These are phyloP conservation scores for Ustilago sp. DNA, from an alignment of 1,284 basidiomycete species.

Conservation along the genomic window DNA sequence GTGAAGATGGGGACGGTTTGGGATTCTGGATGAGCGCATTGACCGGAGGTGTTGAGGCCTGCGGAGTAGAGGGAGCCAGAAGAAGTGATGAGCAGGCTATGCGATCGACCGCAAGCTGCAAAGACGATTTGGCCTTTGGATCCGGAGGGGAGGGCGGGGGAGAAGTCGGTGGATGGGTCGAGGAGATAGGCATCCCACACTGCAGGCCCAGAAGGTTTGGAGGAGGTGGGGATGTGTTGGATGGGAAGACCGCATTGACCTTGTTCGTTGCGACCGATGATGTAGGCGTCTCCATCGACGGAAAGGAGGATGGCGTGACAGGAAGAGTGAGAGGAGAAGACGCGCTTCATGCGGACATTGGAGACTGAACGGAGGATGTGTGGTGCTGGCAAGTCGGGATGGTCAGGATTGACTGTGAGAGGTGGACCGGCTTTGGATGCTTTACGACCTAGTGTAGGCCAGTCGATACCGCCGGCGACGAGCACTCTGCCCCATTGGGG, in stretches of 20 bases:
- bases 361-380: conserved; percentile 87
- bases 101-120: conserved; percentile 84
- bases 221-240: conserved; percentile 66
- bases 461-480: conserved; percentile 85
- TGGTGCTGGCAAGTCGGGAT: conserved; percentile 83
- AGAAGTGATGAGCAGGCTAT: conserved; percentile 84
- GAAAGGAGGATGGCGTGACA: conserved; percentile 57
- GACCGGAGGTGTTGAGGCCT: conserved; percentile 85
- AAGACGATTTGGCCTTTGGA: conserved; percentile 78
- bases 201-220: conserved; percentile 73
- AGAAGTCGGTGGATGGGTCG: conserved; percentile 56
- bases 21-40: conserved; percentile 78
- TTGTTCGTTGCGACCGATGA: conserved; percentile 82
- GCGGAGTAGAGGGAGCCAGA: conserved; percentile 85
- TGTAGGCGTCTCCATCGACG: conserved; percentile 81
- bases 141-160: conserved; percentile 73
- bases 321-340: conserved; percentile 57
- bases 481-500: conserved; percentile 74
- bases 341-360: conserved; percentile 74
- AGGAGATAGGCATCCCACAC: conserved; percentile 74
- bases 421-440: conserved; percentile 40
- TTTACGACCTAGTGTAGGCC: conserved; percentile 72
- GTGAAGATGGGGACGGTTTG: conserved; percentile 82
- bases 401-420: conserved; percentile 40
- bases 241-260: conserved; percentile 68